Base-by-base conservation (phyloP, 2,329 filamentous ascomycete genomes). In the Colletotrichum acutatum region DNA sequence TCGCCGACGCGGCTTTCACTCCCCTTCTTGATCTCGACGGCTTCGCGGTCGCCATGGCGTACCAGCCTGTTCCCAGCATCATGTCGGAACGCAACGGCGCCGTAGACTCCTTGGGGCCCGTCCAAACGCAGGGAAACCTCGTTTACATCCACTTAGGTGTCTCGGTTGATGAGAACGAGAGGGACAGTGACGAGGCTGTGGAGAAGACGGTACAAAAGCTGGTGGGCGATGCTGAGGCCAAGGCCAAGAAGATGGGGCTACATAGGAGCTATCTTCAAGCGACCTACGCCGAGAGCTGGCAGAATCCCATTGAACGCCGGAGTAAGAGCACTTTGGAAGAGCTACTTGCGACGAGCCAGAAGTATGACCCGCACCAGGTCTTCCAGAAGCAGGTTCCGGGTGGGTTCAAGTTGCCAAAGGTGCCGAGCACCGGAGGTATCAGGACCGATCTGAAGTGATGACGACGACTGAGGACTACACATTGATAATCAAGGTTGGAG, bases 381-480 rank as follows among this genome's bases (percentile, higher is more conserved):
- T 71, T 73, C 28, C 66, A 71, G 26, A 71, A 4, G 2, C 59
- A 56, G 2, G 71, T 73, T 3, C 67, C 67, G 1, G 71, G 71
- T 0, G 71, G 71, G 1, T 73, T 73, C 56, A 73, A 73, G 49
- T 26, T 71, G n/a, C 46, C 54, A 0, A 46, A 56, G 5, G 34
- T 56, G 12, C 26, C 53, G 7, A 19, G 16, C 14, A 30, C 12
- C 24, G 26, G 16, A 11, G 32, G 24, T 3, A 26, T 37, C 1
- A 37, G 57, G 53, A 14, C 57, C 34, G 64, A 66, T 11, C 54
- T 66, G 3, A 56, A 56, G 34, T 66, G 54, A 66, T 66, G 22
- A 30, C 24, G 37, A 19, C 5, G 16, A 37, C 12, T 42, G 7
- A 19, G 37, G 37, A 42, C 16, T 42, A 19, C 6, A 19, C 6